Conservation (phyloP, 225 moss, liverwort and hornwort species). For the Lunularia cruciata region DNA sequence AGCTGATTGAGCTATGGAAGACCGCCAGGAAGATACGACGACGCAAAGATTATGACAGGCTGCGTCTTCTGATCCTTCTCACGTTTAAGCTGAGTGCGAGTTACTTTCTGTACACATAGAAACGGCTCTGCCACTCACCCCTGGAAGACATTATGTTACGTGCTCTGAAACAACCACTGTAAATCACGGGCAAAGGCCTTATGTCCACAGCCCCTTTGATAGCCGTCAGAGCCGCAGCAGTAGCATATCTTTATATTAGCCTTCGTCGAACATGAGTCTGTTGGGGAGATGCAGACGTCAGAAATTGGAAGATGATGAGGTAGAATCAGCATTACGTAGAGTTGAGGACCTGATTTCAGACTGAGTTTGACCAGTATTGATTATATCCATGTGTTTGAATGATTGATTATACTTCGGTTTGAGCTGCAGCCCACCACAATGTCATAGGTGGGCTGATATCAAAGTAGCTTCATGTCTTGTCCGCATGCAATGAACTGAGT, state of each 20-base stretch:
- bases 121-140: not conserved
- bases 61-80: not conserved
- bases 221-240: not conserved
- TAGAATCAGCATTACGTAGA: not conserved
- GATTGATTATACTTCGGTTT: not conserved
- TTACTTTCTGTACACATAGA: not conserved
- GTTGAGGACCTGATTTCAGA: not conserved
- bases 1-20: not conserved
- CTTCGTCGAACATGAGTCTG: not conserved
- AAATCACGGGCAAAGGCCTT: not conserved
- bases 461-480: too few relatives aligned
- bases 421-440: not conserved
- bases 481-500: too few relatives aligned
- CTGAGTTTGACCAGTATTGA: conserved; percentile 1
- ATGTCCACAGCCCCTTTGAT: not conserved
- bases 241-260: not conserved
- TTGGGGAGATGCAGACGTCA: not conserved
- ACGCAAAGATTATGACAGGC: not conserved
- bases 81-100: not conserved
- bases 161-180: not conserved
- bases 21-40: not conserved
- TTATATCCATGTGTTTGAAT: not conserved
- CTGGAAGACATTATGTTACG: not conserved
- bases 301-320: not conserved
- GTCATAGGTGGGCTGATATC: too few relatives aligned